Percentiles rank a stretch among this genome's conserved stretches.
Evolutionary conservation across 768 basidiomycete species (phyloP).

Genomic region (Boletus vermiculosoides): DNA sequence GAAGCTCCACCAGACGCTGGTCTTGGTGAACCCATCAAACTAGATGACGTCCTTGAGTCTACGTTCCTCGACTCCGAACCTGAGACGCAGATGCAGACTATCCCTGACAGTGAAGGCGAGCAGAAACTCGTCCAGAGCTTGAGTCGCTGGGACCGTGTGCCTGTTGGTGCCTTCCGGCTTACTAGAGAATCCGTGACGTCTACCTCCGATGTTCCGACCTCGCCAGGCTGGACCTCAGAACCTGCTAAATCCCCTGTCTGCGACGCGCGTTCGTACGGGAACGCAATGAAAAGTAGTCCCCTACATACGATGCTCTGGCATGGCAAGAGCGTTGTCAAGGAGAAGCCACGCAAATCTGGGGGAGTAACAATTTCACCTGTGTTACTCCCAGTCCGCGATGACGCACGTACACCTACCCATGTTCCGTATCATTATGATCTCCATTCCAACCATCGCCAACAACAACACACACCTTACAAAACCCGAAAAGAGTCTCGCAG

Average conservation of each 20-base stretch:
- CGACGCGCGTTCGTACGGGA: slow-evolving; percentile 30
- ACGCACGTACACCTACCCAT: slow-evolving; percentile 55
- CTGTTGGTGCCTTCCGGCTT: slow-evolving; percentile 70
- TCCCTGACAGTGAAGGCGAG: slow-evolving; percentile 36
- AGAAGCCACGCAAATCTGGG: slow-evolving; percentile 28
- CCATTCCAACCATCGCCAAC: slow-evolving; percentile 38
- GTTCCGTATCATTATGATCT: slow-evolving; percentile 33
- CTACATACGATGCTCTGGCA: slow-evolving; percentile 57
- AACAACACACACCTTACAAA: slow-evolving; percentile 43
- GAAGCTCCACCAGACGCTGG: slow-evolving; percentile 37
- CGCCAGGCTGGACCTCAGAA: slow-evolving; percentile 32
- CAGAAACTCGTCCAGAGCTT: slow-evolving; percentile 48
- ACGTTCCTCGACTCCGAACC: slow-evolving; percentile 66
- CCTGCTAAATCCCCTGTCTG: slow-evolving; percentile 16
- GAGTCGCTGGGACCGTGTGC: slow-evolving; percentile 71
- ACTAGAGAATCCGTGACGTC: slow-evolving; percentile 41
- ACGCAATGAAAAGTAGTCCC: slow-evolving; percentile 54
- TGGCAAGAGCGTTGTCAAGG: slow-evolving; percentile 25
- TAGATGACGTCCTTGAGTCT: slow-evolving; percentile 76
- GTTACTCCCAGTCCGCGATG: slow-evolving; percentile 50
- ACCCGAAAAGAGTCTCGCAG: slow-evolving; percentile 61
- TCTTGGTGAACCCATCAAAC: slow-evolving; percentile 50
- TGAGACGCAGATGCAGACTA: slow-evolving; percentile 31
- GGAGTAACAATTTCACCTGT: slow-evolving; percentile 49
- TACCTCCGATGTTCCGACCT: slow-evolving; percentile 27